These are phyloP conservation scores for Vanrija sp. DNA, from an alignment of 1,284 basidiomycete species.

Conservation along the genomic window DNA sequence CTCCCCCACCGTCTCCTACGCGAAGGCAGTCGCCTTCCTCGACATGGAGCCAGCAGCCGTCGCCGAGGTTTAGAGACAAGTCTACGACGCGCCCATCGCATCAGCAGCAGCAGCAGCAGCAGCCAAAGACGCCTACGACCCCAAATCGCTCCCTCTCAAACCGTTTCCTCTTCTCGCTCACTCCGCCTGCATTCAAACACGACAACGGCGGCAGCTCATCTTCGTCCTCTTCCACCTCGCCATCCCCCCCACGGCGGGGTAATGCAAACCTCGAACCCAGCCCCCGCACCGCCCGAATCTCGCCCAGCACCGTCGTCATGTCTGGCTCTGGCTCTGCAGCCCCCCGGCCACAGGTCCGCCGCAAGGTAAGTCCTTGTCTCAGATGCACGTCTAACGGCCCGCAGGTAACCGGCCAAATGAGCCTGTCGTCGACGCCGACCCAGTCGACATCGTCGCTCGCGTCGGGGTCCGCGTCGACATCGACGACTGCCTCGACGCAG, in stretches of 20 bases:
- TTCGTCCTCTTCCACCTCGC: neutral
- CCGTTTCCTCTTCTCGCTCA: neutral
- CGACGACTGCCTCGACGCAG: neutral
- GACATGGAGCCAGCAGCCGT: too few relatives aligned
- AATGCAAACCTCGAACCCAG: neutral
- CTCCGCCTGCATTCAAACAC: neutral
- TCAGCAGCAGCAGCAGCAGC: too few relatives aligned
- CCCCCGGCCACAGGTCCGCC: neutral
- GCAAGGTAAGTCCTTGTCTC: conserved; percentile 1
- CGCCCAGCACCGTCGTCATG: neutral
- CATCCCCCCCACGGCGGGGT: neutral
- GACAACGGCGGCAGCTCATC: neutral
- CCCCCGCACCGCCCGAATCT: neutral
- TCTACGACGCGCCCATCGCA: too few relatives aligned
- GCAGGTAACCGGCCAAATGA: conserved; percentile 2
- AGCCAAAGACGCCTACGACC: too few relatives aligned
- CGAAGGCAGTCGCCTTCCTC: neutral
- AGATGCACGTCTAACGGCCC: neutral
- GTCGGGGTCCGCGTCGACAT: conserved; percentile 12
- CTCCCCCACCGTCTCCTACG: neutral
- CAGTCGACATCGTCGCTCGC: conserved; percentile 20
- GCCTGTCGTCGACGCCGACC: neutral
- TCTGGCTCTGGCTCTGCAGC: neutral
- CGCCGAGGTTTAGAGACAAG: too few relatives aligned
- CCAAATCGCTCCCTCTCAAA: too few relatives aligned